Evolutionary conservation across 352 stramenopile species (phyloP).

Genomic region (Pythium aquatile): DNA sequence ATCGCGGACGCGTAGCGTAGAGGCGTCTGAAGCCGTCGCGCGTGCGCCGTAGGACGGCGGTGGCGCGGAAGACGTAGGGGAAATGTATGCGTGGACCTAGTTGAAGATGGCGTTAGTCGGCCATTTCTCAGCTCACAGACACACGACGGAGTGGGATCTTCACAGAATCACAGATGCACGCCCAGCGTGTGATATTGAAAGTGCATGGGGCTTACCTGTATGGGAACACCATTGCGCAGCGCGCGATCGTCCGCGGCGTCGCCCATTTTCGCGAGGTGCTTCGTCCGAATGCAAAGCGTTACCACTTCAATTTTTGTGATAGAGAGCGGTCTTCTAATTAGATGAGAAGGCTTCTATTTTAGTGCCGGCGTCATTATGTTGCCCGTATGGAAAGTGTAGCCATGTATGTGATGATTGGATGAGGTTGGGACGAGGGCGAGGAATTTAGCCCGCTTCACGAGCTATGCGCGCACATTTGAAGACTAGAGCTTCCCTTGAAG

Average conservation of each 20-base stretch:
- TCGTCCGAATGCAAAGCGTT: conserved; percentile 4
- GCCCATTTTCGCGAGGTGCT: conserved; percentile 8
- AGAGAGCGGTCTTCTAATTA: background rate
- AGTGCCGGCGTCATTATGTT: background rate
- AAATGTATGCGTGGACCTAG: conserved; percentile 25
- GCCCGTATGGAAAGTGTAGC: conserved; percentile 4
- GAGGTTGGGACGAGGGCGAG: background rate
- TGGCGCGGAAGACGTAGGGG: background rate
- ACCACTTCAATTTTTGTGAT: background rate
- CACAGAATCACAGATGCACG: background rate
- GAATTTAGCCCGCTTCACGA: background rate
- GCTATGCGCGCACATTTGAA: background rate
- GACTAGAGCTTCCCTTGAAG: background rate
- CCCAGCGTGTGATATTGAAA: background rate
- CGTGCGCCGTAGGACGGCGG: background rate
- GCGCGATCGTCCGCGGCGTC: conserved; percentile 14
- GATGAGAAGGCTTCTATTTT: background rate
- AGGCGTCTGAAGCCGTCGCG: conserved; percentile 26
- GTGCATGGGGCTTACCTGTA: conserved; percentile 12
- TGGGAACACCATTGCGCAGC: conserved; percentile 16
- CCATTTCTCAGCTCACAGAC: background rate
- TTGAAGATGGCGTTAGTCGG: background rate
- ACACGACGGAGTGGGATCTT: background rate
- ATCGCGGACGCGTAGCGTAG: conserved; percentile 42
- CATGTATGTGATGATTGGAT: conserved; percentile 6